A percentile compares a stretch with the other conserved stretches of the same genome.
Evolutionary conservation across 176 grass and related monocot genomes (phyloP).

Genomic region (Otatea glauca): DNA sequence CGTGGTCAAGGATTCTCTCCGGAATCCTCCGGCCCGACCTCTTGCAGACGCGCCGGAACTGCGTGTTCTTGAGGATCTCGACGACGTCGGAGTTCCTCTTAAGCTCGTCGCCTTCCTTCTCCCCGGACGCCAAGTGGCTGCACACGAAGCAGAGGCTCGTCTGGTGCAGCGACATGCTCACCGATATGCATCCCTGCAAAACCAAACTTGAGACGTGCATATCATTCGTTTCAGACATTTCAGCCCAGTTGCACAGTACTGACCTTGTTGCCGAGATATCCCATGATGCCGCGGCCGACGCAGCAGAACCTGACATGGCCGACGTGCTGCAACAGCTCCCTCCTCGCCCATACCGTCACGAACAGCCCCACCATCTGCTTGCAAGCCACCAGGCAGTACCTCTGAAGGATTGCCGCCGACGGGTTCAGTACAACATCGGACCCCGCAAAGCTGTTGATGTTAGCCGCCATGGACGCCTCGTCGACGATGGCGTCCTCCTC

Average conservation of each 20-base stretch:
- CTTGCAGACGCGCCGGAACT: conserved; percentile 70
- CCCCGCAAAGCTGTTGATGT: conserved; percentile 9
- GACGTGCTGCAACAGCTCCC: conserved; percentile 70
- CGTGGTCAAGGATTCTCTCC: conserved; percentile 81
- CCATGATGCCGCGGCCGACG: conserved; percentile 89
- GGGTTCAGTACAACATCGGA: conserved; percentile 9
- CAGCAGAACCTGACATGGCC: conserved; percentile 77
- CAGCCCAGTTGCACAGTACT: neutral
- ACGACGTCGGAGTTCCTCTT: conserved; percentile 79
- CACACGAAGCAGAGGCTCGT: conserved; percentile 89
- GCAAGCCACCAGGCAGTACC: conserved; percentile 73
- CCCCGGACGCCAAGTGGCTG: conserved; percentile 93
- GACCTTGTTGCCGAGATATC: conserved; percentile 93
- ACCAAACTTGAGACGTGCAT: neutral
- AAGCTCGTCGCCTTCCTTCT: conserved; percentile 95
- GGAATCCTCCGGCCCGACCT: conserved; percentile 58
- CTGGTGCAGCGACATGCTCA: conserved; percentile 93
- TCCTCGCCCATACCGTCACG: conserved; percentile 76
- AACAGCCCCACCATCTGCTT: conserved; percentile 98
- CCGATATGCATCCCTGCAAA: conserved; percentile 83
- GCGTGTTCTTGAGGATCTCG: conserved; percentile 85
- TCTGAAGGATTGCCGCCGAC: conserved; percentile 22
- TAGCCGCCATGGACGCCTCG: conserved; percentile 8
- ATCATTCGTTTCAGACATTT: too few relatives aligned
- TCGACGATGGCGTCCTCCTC: conserved; percentile 29